Percentiles rank a stretch among this genome's conserved stretches.
phyloP scores from a whole-genome alignment of 306 rosid genomes.

The Fagus crenata region DNA sequence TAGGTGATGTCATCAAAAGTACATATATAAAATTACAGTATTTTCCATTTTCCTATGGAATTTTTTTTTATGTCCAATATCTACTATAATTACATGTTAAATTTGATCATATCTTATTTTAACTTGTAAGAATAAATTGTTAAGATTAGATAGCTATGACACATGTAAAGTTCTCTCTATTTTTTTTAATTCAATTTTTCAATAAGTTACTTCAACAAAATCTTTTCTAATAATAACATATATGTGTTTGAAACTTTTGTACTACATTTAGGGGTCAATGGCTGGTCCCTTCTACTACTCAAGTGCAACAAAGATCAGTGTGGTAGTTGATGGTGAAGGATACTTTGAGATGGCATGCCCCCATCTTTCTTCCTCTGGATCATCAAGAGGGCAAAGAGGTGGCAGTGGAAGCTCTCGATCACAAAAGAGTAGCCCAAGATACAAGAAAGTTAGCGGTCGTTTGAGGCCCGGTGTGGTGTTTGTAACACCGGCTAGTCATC shows the following conservation, averaged over 20 bases:
- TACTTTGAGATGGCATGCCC: conserved; percentile 66
- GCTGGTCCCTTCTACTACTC: conserved; percentile 46
- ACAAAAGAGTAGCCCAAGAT: conserved; percentile 25
- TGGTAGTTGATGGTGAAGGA: conserved; percentile 52
- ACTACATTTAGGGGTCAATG: conserved; percentile 47
- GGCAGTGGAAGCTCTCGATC: background rate
- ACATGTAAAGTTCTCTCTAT: no score
- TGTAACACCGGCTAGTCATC: conserved; percentile 66
- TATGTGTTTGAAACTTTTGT: background rate
- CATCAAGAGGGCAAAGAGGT: conserved; percentile 2
- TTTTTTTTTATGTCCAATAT: no score
- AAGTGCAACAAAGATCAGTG: conserved; percentile 46
- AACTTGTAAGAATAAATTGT: no score
- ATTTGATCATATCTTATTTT: no score
- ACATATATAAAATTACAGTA: no score
- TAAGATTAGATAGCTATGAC: no score
- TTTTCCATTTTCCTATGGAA: no score
- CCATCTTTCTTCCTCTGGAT: conserved; percentile 33
- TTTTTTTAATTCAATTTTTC: background rate
- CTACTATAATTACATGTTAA: no score
- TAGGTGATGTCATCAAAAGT: no score
- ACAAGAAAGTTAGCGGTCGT: conserved; percentile 27
- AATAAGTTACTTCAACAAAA: no score
- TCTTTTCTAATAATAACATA: background rate
- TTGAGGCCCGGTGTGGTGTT: conserved; percentile 44